Evolutionary conservation across 2,329 filamentous ascomycete genomes (phyloP).

Genomic region (Ascosphaera aggregata): DNA sequence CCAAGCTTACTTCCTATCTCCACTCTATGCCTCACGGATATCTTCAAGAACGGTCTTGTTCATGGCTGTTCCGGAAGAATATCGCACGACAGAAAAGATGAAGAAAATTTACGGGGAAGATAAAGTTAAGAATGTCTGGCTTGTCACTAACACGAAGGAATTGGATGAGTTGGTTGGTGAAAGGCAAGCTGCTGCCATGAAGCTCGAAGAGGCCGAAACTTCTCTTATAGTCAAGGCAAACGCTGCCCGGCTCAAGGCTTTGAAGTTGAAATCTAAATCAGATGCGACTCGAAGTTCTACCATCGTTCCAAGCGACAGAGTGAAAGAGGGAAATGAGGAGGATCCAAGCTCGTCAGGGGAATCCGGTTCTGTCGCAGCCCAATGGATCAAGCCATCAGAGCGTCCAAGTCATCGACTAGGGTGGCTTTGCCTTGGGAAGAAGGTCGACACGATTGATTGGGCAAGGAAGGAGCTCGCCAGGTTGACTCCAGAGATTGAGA

Average conservation of each 20-base stretch:
- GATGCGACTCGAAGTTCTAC: slow-evolving; percentile 11
- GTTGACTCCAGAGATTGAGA: slow-evolving; percentile 47
- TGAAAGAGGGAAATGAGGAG: neutral
- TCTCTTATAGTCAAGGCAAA: slow-evolving; percentile 64
- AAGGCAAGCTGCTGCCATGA: slow-evolving; percentile 55
- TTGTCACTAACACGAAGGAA: slow-evolving; percentile 52
- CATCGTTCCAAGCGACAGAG: neutral
- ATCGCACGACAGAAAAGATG: slow-evolving; percentile 53
- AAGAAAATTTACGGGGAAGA: slow-evolving; percentile 57
- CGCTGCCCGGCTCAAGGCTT: slow-evolving; percentile 40
- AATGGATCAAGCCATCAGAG: slow-evolving; percentile 50
- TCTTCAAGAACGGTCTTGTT: slow-evolving; percentile 83
- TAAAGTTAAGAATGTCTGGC: slow-evolving; percentile 64
- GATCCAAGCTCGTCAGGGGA: neutral
- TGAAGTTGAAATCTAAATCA: slow-evolving; percentile 31
- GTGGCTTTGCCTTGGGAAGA: slow-evolving; percentile 45
- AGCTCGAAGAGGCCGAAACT: slow-evolving; percentile 69
- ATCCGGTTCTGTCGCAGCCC: slow-evolving; percentile 34
- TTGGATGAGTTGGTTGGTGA: slow-evolving; percentile 63
- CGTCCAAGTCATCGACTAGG: slow-evolving; percentile 56
- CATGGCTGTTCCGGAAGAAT: slow-evolving; percentile 56
- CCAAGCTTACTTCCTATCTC: slow-evolving; percentile 75
- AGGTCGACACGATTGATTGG: slow-evolving; percentile 90
- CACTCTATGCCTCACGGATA: slow-evolving; percentile 60
- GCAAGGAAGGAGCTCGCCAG: slow-evolving; percentile 54